Base-by-base conservation (phyloP, 352 stramenopile genomes). In the Phytophthora capsici region DNA sequence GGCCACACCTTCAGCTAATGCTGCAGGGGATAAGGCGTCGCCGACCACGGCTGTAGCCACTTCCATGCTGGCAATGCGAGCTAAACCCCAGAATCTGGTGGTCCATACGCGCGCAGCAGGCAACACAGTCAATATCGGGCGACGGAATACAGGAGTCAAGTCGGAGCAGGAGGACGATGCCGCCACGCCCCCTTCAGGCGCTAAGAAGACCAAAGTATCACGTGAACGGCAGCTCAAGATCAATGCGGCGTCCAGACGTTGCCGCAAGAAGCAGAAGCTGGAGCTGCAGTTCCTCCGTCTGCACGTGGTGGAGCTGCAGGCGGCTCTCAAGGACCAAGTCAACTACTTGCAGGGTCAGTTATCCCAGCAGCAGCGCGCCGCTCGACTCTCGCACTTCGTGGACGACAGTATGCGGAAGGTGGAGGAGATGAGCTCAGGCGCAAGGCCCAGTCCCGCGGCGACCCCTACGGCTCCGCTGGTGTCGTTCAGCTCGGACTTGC, bases 211-310 rank as follows among this genome's bases (percentile, higher is more conserved):
- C 41, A 95, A 95, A 70, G 87, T 95, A 7, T 93, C 84, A 8
- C 78, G 87, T 23, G 87, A 95, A 74, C 80, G 87, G 0, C 87
- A 95, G 60, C 82, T 95, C 34, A 95, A 93, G 73, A 95, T 95
- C 77, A 95, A 95, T 56, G 87, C 87, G 1, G 87, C 87, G 55
- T 93, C 83, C 0, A 73, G 87, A 2, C 78, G 86, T 16, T 95
- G 87, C 55, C 82, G 87, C n/a, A 90, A 93, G 70, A 93, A 93
- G 55, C 87, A 95, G 71, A 95, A 95, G 71, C 57, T 91, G 17
- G 87, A 95, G 75, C 68, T 95, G n/a, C 84, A 93, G 60, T 95
- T 95, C 66, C 71, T 95, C 26, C 81, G 87, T 19, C 81, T 74
- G 9, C 87, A 95, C 60, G 87, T 95, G 4, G 80, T 93, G 37